Evolutionary conservation across 805 yeast genomes (phyloP).

Genomic region (Metschnikowia baotianmanensis): DNA sequence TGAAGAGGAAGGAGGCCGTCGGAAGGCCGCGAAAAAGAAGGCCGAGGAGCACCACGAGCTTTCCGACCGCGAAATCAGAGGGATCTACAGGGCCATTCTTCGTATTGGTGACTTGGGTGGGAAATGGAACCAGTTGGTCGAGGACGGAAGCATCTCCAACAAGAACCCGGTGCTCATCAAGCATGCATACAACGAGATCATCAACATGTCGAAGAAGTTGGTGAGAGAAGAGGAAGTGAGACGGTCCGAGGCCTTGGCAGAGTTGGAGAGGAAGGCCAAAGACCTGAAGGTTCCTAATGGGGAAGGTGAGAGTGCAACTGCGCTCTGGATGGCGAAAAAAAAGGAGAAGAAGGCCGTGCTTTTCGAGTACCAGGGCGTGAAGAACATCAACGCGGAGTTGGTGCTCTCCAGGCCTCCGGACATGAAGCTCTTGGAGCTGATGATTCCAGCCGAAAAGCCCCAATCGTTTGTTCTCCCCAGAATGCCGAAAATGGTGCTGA

Average conservation of each 20-base stretch:
- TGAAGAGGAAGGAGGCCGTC: constrained; percentile 28
- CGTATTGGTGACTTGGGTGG: constrained; percentile 75
- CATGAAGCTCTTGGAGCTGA: constrained; percentile 59
- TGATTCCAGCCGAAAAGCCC: constrained; percentile 55
- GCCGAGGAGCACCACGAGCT: constrained; percentile 47
- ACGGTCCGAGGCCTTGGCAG: constrained; percentile 52
- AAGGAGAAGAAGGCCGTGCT: constrained; percentile 87
- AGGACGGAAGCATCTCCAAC: constrained; percentile 85
- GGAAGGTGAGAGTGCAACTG: constrained; percentile 41
- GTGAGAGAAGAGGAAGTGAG: constrained; percentile 65
- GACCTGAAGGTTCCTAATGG: constrained; percentile 46
- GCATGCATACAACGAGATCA: constrained; percentile 71
- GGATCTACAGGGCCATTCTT: constrained; percentile 77
- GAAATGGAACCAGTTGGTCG: constrained; percentile 80
- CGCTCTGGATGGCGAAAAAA: constrained; percentile 60
- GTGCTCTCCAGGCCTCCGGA: constrained; percentile 83
- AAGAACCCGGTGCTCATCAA: constrained; percentile 78
- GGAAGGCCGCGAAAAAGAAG: constrained; percentile 29
- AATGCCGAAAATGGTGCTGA: constrained; percentile 76
- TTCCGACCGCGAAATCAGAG: constrained; percentile 83
- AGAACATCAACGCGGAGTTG: constrained; percentile 87
- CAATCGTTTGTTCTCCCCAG: constrained; percentile 56
- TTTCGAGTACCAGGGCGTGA: constrained; percentile 85
- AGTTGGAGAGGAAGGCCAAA: constrained; percentile 57
- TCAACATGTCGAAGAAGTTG: constrained; percentile 56